Base-by-base conservation (phyloP, 176 grass and related monocot genomes). In the Tuctoria greenei region DNA sequence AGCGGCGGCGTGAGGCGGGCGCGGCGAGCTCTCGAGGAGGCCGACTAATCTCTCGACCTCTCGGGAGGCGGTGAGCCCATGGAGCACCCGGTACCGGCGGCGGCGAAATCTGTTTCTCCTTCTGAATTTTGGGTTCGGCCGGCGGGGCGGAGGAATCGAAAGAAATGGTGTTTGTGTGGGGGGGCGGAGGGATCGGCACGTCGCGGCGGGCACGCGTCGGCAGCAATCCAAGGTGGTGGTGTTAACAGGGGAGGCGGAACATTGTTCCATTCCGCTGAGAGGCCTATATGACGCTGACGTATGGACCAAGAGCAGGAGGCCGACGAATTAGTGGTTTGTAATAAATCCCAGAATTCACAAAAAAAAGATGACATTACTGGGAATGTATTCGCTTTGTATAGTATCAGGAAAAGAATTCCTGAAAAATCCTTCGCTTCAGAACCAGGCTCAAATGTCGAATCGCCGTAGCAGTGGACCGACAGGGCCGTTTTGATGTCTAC, bases 161-260 rank as follows among this genome's bases (percentile, higher is more conserved):
- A 43, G 50, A 3, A 3, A 2, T 1, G 2, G 31, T 40, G 60
- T 13, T 7, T n/a, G 36, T 13, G 9, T 14, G 46, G 35, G 55
- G 23, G 16, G 12, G 42, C 8, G 41, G 21, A 23, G 25, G 27
- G 62, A 39, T 67, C 57, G 66, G 51, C 78, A 69, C 83, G 77
- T 68, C 47, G 69, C 67, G 24, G 76, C 69, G 75, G 62, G 70
- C 71, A 50, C 50, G 50, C 23, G 27, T 27, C 57, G 72, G 79
- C 79, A 72, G 79, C 66, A 79, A 87, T 78, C 79, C 59, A 71
- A 50, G 66, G 79, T 71, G 46, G 36, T 66, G 31, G 31, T 1
- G 31, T 31, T 66, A 82, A 35, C 61, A 66, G 24, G 15, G 2
- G 18, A 15, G 20, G 20, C 6, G 3, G 31, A 31, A 31, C 31